Conservation (phyloP, 1,284 basidiomycete species). For the Ganoderma meredithae region DNA sequence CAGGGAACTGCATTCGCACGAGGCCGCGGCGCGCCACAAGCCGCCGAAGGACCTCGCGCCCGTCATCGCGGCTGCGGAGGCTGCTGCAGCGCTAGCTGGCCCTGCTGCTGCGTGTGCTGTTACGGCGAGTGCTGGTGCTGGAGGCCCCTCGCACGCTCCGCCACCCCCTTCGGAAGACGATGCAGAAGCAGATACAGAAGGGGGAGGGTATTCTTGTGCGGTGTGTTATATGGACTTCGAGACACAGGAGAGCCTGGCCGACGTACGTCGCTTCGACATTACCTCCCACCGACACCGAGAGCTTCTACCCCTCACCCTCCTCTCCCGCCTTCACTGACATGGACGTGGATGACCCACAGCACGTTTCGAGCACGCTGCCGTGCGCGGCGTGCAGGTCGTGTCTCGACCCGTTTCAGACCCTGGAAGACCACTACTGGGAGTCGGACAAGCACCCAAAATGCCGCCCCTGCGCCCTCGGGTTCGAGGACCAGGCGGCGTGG, state of each 20-base stretch:
- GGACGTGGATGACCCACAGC: not conserved
- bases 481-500: not conserved
- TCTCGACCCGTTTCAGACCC: not conserved
- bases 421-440: slow-evolving; percentile 10
- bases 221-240: slow-evolving; percentile 2
- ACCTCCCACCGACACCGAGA: too few species aligned
- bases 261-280: slow-evolving; percentile 5
- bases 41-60: not conserved
- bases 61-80: not conserved
- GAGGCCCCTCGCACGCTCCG: not conserved
- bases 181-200: not conserved
- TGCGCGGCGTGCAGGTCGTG: slow-evolving; percentile 1
- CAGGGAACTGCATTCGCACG: not conserved
- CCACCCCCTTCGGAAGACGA: not conserved
- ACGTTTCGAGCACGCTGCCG: not conserved
- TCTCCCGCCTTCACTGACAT: not conserved
- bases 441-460: slow-evolving; percentile 6
- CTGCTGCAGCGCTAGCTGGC: not conserved
- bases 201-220: not conserved
- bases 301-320: too few species aligned
- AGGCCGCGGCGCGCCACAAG: not conserved
- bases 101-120: not conserved
- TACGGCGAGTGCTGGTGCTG: too few species aligned
- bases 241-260: not conserved
- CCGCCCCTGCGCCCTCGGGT: slow-evolving; percentile 8